Conservation (phyloP, 75 land plant genomes). For the Picea sitchensis region DNA sequence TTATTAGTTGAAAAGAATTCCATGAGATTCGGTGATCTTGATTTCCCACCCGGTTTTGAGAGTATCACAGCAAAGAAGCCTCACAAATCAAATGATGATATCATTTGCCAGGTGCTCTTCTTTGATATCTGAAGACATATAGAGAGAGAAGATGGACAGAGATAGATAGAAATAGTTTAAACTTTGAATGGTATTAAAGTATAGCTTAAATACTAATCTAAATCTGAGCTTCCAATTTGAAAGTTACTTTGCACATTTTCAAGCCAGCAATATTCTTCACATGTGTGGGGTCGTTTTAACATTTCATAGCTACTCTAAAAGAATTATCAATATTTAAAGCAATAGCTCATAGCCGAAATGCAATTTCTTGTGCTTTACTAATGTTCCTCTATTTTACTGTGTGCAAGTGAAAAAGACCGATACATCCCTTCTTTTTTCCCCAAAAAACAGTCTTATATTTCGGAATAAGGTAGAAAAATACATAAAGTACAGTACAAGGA, state of each 20-base stretch:
- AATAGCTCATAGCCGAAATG: no score
- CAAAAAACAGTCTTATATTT: no score
- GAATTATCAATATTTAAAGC: no score
- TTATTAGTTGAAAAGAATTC: neutral
- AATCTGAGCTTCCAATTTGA: neutral
- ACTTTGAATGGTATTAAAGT: neutral
- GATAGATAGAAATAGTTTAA: neutral
- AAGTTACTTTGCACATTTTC: neutral
- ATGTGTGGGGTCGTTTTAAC: no score
- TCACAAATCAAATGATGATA: neutral
- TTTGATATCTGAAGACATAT: neutral
- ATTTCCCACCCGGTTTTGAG: constrained; percentile 3
- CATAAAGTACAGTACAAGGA: no score
- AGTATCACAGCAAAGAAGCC: neutral
- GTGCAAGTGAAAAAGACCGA: no score
- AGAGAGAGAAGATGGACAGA: neutral
- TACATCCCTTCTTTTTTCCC: no score
- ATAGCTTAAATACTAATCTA: neutral
- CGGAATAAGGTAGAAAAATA: no score
- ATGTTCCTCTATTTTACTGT: no score
- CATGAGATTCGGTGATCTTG: neutral
- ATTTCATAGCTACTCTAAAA: no score
- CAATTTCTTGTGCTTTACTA: no score
- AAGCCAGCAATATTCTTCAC: no score
- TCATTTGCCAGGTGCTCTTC: neutral